Percentiles rank a stretch among this genome's conserved stretches.
Conservation (phyloP, 2,329 filamentous ascomycete species). For the Penicillium sp. region DNA sequence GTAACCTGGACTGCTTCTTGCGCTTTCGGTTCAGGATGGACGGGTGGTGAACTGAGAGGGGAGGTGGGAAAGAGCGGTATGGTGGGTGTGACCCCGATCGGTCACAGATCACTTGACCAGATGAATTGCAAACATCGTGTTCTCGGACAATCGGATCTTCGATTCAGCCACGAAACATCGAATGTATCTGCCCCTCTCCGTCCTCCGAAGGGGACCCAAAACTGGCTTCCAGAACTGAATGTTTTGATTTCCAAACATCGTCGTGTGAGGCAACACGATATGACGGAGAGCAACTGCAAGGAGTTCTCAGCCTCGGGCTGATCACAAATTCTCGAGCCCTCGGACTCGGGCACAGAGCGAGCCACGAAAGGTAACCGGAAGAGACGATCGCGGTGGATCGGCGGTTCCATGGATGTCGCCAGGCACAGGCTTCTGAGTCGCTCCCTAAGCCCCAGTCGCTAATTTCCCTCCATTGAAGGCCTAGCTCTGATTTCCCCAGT, state of each 20-base stretch:
- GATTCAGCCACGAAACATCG: background rate
- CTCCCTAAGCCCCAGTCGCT: background rate
- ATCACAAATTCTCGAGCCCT: conserved; percentile 13
- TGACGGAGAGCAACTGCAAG: background rate
- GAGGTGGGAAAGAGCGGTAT: background rate
- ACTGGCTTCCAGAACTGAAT: background rate
- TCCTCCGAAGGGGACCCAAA: background rate
- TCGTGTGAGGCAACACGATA: background rate
- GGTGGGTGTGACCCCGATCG: background rate
- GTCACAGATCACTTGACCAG: background rate
- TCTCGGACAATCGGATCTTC: background rate
- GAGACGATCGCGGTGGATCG: conserved; percentile 14
- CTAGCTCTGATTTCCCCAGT: background rate
- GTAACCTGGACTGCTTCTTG: background rate
- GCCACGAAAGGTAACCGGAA: conserved; percentile 6
- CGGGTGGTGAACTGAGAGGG: background rate
- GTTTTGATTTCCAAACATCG: background rate
- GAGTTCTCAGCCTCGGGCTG: background rate
- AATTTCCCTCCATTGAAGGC: background rate
- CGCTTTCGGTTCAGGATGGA: background rate
- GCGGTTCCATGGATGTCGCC: conserved; percentile 13
- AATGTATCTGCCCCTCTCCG: background rate
- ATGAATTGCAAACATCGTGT: background rate
- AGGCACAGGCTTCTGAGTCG: conserved; percentile 16
- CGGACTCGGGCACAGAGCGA: conserved; percentile 2